Evolutionary conservation across 305 asterid species (phyloP).

Genomic region (Coffea humblotiana): DNA sequence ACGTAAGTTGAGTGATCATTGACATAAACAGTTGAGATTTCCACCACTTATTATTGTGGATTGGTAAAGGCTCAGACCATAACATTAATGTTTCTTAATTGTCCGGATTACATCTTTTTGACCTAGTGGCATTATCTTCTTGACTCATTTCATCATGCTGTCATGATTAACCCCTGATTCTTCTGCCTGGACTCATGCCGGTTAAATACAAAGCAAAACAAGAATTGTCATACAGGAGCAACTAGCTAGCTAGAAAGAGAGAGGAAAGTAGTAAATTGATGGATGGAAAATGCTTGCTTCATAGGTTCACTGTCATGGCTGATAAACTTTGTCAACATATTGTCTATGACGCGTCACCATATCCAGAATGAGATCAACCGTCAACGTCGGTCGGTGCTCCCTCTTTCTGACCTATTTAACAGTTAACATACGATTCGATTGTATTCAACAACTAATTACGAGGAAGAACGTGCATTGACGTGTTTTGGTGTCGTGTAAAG

Average conservation of each 20-base stretch:
- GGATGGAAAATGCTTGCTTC: slow-evolving; percentile 11
- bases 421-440: not conserved
- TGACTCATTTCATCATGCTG: not conserved
- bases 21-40: not conserved
- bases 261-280: not conserved
- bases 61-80: not conserved
- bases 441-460: slow-evolving; percentile 18
- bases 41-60: not conserved
- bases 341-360: slow-evolving; percentile 18
- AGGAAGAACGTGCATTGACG: slow-evolving; percentile 23
- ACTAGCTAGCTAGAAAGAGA: not conserved
- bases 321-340: slow-evolving; percentile 18
- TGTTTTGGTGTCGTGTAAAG: slow-evolving; percentile 38
- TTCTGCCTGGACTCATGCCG: not conserved
- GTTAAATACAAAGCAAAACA: not conserved
- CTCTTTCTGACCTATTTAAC: not conserved
- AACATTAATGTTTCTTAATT: not conserved
- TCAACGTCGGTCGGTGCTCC: slow-evolving; percentile 11
- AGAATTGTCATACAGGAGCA: not conserved
- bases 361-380: slow-evolving; percentile 17
- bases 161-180: not conserved
- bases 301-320: slow-evolving; percentile 12
- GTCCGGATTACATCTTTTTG: not conserved
- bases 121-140: not conserved
- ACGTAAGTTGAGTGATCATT: not conserved